These are phyloP conservation scores for Cyclocybe cylindracea DNA, from an alignment of 768 basidiomycete species.

Conservation along the genomic window DNA sequence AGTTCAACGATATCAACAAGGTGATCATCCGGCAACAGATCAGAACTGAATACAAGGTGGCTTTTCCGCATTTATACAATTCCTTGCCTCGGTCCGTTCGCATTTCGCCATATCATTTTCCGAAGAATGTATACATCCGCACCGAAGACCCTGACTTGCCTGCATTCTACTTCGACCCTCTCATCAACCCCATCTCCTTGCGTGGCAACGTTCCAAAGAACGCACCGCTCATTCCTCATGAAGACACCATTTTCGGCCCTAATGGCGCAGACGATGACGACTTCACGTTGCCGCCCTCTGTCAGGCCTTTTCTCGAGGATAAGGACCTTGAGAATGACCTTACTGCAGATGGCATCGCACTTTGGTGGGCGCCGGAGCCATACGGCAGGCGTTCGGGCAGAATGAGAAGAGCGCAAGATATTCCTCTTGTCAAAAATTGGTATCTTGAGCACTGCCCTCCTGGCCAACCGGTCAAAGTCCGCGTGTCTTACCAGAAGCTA, in stretches of 20 bases:
- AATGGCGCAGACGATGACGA: slow-evolving; percentile 85
- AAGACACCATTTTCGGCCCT: slow-evolving; percentile 90
- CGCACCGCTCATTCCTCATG: slow-evolving; percentile 79
- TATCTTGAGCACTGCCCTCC: slow-evolving; percentile 98
- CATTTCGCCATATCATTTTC: slow-evolving; percentile 88
- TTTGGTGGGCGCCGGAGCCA: slow-evolving; percentile 99
- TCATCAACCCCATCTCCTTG: slow-evolving; percentile 96
- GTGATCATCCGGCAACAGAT: slow-evolving; percentile 99
- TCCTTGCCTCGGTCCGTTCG: slow-evolving; percentile 94
- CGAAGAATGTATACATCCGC: slow-evolving; percentile 98
- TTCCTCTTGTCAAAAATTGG: slow-evolving; percentile 97
- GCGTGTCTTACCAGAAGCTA: slow-evolving; percentile 98
- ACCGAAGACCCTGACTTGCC: slow-evolving; percentile 99
- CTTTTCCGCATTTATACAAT: slow-evolving; percentile 98
- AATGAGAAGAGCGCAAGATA: slow-evolving; percentile 92
- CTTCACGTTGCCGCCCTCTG: slow-evolving; percentile 78
- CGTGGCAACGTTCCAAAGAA: slow-evolving; percentile 87
- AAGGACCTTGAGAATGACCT: slow-evolving; percentile 84
- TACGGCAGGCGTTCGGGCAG: slow-evolving; percentile 91
- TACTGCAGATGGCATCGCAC: slow-evolving; percentile 94
- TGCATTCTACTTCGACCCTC: slow-evolving; percentile 98
- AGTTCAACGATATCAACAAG: slow-evolving; percentile 99
- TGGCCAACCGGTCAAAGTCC: slow-evolving; percentile 94
- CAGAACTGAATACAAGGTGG: slow-evolving; percentile 98
- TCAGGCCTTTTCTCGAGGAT: slow-evolving; percentile 80